A percentile compares a stretch with the other conserved stretches of the same genome.
These are phyloP conservation scores for Auricularia sp. DNA, from an alignment of 768 basidiomycete species.

Conservation along the genomic window DNA sequence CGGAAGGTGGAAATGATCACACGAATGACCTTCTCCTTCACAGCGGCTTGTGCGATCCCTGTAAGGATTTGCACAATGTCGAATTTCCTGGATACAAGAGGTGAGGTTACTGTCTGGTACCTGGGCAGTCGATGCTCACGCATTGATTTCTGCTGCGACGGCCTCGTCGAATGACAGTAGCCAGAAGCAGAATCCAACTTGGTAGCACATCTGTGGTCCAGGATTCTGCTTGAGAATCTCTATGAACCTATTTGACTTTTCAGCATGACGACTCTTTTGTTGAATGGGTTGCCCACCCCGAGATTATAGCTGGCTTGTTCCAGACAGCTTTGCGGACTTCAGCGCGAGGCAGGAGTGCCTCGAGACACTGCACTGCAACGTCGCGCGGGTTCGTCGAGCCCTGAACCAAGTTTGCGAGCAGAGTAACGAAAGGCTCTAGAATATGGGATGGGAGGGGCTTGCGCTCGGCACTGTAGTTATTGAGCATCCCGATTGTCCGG, in stretches of 20 bases:
- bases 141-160: conserved; percentile 78
- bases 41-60: conserved; percentile 75
- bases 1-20: conserved; percentile 88
- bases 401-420: conserved; percentile 53
- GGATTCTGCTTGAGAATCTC: conserved; percentile 75
- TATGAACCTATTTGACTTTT: conserved; percentile 45
- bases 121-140: conserved; percentile 34
- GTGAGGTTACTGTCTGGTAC: conserved; percentile 2
- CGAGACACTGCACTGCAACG: conserved; percentile 84
- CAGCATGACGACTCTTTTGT: neutral
- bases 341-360: conserved; percentile 71
- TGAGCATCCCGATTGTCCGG: neutral
- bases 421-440: conserved; percentile 49
- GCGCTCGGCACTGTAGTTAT: conserved; percentile 36
- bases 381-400: conserved; percentile 66
- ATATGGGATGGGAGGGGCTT: conserved; percentile 40
- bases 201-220: conserved; percentile 91
- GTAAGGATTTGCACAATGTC: conserved; percentile 81
- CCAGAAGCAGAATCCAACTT: conserved; percentile 90
- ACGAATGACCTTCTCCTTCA: conserved; percentile 95
- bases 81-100: conserved; percentile 50
- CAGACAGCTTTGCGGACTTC: conserved; percentile 76
- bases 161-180: conserved; percentile 83
- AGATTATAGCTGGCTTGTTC: conserved; percentile 56
- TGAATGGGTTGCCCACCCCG: conserved; percentile 36